Base-by-base conservation (phyloP, 2,329 filamentous ascomycete genomes). In the Coniochaeta hoffmannii region DNA sequence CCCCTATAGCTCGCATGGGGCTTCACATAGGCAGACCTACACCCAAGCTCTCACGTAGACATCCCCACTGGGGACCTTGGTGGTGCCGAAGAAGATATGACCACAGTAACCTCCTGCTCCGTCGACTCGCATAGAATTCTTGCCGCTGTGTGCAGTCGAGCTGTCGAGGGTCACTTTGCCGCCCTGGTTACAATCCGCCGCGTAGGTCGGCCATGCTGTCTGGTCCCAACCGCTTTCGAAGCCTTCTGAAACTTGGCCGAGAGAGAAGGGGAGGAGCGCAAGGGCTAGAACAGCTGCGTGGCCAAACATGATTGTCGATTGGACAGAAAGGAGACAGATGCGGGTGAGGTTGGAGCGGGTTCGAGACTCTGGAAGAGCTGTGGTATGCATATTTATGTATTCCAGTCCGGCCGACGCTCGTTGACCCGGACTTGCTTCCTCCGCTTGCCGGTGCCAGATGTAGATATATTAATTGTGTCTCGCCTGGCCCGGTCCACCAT, bases 11-110 rank as follows among this genome's bases (percentile, higher is more conserved):
- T n/a, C n/a, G n/a, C n/a, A n/a, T n/a, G n/a, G n/a, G n/a, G n/a
- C n/a, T n/a, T n/a, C n/a, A n/a, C n/a, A n/a, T n/a, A n/a, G n/a
- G n/a, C n/a, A 44, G 41, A 73, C 80, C 73, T 70, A 83, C 81
- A 85, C 56, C 60, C 69, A 84, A 17, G 73, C 70, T 59, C 80
- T 65, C 24, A 84, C 80, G 55, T 83, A 84, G 54, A 85, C 69
- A 63, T 84, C 77, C 2, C 81, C 81, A 53, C 65, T 73, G 0
- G 81, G 81, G 2, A 85, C 69, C 49, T 76, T 73, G 1, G 70
- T 79, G 1, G 81, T 84, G 57, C 81, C 81, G 56, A 85, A 78
- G 68, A 85, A 85, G 49, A 82, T 79, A 63, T 85, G 81, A 24
- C 79, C 79, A 55, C 79, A 82, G 66, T 76, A 82, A 4, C 79